Evolutionary conservation across 768 basidiomycete species (phyloP).

Genomic region (Trichaptum fuscoviolaceum): DNA sequence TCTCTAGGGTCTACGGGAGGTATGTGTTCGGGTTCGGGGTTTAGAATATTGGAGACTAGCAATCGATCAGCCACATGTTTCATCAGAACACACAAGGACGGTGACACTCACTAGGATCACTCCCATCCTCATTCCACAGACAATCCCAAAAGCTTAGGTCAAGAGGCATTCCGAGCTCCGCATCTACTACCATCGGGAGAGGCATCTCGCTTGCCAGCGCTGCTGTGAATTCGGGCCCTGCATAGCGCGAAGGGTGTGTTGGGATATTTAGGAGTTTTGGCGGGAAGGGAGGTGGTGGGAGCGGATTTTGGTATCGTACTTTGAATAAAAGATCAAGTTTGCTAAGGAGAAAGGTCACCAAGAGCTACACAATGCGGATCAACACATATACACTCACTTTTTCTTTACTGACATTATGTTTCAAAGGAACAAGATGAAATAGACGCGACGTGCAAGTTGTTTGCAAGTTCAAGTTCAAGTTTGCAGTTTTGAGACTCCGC

Average conservation of each 20-base stretch:
- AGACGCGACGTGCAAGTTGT: neutral
- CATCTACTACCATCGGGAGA: constrained; percentile 94
- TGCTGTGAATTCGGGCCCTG: constrained; percentile 79
- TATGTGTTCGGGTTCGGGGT: constrained; percentile 57
- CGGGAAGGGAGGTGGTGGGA: constrained; percentile 95
- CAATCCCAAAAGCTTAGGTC: constrained; percentile 81
- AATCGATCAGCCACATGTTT: neutral
- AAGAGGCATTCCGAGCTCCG: constrained; percentile 94
- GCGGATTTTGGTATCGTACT: constrained; percentile 89
- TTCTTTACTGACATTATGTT: neutral
- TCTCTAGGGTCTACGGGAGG: constrained; percentile 71
- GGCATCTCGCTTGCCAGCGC: constrained; percentile 75
- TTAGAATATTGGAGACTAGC: constrained; percentile 38
- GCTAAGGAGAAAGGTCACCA: constrained; percentile 26
- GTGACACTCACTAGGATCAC: constrained; percentile 54
- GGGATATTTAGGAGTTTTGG: constrained; percentile 90
- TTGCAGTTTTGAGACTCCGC: too few relatives aligned
- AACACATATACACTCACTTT: neutral
- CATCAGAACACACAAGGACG: constrained; percentile 8
- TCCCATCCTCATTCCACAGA: constrained; percentile 76
- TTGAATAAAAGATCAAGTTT: constrained; percentile 91
- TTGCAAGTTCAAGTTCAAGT: neutral
- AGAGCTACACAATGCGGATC: neutral
- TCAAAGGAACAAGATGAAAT: neutral
- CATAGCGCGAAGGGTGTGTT: constrained; percentile 86